Conservation (phyloP, 129 eudicot species). For the Pittosporum tobira region DNA sequence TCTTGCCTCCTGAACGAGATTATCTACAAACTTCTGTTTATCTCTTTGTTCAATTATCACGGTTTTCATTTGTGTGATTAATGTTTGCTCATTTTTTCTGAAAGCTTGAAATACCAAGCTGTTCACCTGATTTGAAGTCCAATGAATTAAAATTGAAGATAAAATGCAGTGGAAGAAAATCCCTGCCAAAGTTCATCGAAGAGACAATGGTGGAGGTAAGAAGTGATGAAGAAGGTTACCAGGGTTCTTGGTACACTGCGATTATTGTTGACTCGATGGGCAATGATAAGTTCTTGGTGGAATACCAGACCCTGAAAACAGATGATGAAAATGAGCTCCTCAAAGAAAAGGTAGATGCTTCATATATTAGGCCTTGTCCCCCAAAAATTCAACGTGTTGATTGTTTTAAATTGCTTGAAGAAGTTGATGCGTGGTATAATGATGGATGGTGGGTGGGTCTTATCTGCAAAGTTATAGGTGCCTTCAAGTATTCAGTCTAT, state of each 20-base stretch:
- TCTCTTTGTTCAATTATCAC: background rate
- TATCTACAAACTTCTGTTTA: background rate
- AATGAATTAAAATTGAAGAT: constrained; percentile 12
- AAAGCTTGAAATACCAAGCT: constrained; percentile 5
- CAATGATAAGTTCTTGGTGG: constrained; percentile 33
- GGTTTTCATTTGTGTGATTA: background rate
- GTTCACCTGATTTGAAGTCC: constrained; percentile 8
- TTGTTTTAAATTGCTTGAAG: constrained; percentile 39
- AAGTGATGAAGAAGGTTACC: constrained; percentile 56
- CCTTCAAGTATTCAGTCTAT: constrained; percentile 36
- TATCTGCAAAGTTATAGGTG: constrained; percentile 31
- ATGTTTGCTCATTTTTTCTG: background rate
- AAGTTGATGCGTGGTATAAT: constrained; percentile 66
- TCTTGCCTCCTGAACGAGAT: background rate
- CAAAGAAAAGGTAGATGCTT: constrained; percentile 33
- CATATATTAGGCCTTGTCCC: constrained; percentile 41
- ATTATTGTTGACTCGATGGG: constrained; percentile 24
- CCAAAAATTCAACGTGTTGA: constrained; percentile 31
- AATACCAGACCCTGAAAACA: constrained; percentile 45
- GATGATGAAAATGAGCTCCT: constrained; percentile 41
- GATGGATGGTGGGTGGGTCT: constrained; percentile 83
- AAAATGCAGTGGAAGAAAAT: constrained; percentile 13
- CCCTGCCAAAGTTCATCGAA: constrained; percentile 16
- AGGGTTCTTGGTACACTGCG: constrained; percentile 59
- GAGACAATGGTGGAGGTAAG: constrained; percentile 45